Evolutionary conservation across 805 yeast genomes (phyloP).

Genomic region (Saccharomycopsis javanensis): DNA sequence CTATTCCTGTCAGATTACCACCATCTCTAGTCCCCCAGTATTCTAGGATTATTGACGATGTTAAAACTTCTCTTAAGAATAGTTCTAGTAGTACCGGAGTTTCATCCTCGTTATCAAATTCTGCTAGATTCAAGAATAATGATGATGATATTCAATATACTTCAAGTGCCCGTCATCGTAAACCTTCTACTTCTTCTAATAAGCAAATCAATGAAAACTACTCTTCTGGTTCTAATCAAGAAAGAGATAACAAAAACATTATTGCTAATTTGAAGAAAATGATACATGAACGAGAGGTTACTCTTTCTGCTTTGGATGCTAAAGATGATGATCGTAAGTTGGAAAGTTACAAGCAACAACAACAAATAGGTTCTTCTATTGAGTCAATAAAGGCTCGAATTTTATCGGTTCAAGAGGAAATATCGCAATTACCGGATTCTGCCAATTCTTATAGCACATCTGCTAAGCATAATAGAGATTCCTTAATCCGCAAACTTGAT

Average conservation of each 20-base stretch:
- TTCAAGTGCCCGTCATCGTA: slow-evolving; percentile 51
- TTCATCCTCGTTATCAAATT: not conserved
- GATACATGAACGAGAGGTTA: slow-evolving; percentile 61
- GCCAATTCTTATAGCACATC: slow-evolving; percentile 28
- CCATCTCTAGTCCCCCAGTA: slow-evolving; percentile 88
- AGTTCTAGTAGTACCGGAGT: not conserved
- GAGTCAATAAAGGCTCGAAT: slow-evolving; percentile 58
- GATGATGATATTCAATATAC: slow-evolving; percentile 61
- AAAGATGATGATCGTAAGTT: slow-evolving; percentile 37
- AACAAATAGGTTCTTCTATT: slow-evolving; percentile 44
- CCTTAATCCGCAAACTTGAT: slow-evolving; percentile 48
- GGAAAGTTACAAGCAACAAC: slow-evolving; percentile 20
- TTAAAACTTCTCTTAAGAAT: slow-evolving; percentile 48
- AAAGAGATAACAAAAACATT: slow-evolving; percentile 22
- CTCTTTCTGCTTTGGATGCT: slow-evolving; percentile 63
- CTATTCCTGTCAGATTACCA: slow-evolving; percentile 75
- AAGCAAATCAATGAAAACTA: slow-evolving; percentile 29
- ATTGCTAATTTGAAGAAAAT: slow-evolving; percentile 51
- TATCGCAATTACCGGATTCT: slow-evolving; percentile 21
- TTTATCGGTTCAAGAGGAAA: slow-evolving; percentile 31
- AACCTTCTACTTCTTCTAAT: slow-evolving; percentile 26
- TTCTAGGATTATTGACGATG: slow-evolving; percentile 57
- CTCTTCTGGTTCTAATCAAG: slow-evolving; percentile 22
- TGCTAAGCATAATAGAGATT: slow-evolving; percentile 32
- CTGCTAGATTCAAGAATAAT: slow-evolving; percentile 58